phyloP scores from a whole-genome alignment of 2,329 filamentous ascomycete species.

The Penicillium sp. region DNA sequence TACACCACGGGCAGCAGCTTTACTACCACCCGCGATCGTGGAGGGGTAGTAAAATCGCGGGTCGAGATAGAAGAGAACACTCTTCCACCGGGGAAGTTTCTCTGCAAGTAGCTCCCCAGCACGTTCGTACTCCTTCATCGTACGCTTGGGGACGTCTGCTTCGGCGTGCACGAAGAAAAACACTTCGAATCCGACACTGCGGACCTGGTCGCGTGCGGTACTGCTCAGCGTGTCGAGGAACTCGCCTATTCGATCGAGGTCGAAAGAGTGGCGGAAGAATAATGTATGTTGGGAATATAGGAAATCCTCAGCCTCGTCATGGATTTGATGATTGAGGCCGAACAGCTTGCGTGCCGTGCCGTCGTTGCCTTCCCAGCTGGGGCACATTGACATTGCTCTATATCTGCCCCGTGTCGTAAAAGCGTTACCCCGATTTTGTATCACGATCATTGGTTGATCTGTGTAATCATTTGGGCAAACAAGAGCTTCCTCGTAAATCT shows the following conservation, averaged over 20 bases:
- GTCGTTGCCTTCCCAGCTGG: constrained; percentile 38
- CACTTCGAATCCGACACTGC: constrained; percentile 41
- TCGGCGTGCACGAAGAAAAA: constrained; percentile 43
- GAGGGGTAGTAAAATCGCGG: constrained; percentile 39
- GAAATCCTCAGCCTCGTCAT: constrained; percentile 39
- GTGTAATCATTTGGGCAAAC: constrained; percentile 36
- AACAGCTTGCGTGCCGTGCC: constrained; percentile 36
- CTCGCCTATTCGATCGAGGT: constrained; percentile 32
- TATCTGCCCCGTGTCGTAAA: constrained; percentile 38
- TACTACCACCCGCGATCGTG: constrained; percentile 30
- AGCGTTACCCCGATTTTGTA: constrained; percentile 36
- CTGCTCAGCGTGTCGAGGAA: constrained; percentile 40
- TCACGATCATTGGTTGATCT: constrained; percentile 37
- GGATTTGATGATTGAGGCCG: constrained; percentile 38
- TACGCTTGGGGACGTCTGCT: constrained; percentile 38
- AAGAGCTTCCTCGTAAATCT: constrained; percentile 40
- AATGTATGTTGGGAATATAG: constrained; percentile 41
- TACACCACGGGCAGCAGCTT: constrained; percentile 36
- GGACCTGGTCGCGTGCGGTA: constrained; percentile 36
- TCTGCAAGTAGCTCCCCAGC: constrained; percentile 29
- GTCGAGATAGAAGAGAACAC: constrained; percentile 38
- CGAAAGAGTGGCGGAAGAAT: constrained; percentile 41
- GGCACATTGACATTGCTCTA: constrained; percentile 37
- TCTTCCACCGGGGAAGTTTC: constrained; percentile 32
- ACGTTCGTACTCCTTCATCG: constrained; percentile 34